Evolutionary conservation across 257 asterid genomes (phyloP).

Genomic region (Nicotiana otophora): DNA sequence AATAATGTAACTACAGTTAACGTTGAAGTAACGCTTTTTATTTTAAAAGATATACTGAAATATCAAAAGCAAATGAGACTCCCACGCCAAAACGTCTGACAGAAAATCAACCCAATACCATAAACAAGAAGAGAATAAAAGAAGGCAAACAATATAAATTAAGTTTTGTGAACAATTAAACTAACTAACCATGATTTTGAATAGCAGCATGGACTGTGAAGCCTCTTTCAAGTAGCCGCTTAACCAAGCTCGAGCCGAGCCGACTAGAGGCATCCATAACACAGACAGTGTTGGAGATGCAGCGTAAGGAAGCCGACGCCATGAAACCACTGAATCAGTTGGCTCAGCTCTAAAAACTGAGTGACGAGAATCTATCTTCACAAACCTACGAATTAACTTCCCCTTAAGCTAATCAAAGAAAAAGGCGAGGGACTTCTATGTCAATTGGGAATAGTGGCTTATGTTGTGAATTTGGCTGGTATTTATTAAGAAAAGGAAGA

Average conservation of each 20-base stretch:
- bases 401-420: too few species aligned
- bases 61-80: too few species aligned
- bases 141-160: background rate
- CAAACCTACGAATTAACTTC: too few species aligned
- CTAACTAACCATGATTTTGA: conserved; percentile 26
- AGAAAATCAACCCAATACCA: background rate
- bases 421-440: too few species aligned
- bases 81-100: background rate
- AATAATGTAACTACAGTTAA: too few species aligned
- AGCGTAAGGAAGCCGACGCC: background rate
- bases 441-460: background rate
- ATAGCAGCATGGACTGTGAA: conserved; percentile 92
- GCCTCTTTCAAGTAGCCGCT: conserved; percentile 59
- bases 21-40: too few species aligned
- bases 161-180: background rate
- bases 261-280: conserved; percentile 82
- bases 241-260: conserved; percentile 63
- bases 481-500: background rate
- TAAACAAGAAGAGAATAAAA: background rate
- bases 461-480: background rate
- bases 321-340: background rate
- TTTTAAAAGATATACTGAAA: too few species aligned
- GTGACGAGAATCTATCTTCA: too few species aligned
- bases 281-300: conserved; percentile 38
- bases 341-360: too few species aligned